Base-by-base conservation (phyloP, 108 stramenopile genomes). In the Stephanodiscus triporus region DNA sequence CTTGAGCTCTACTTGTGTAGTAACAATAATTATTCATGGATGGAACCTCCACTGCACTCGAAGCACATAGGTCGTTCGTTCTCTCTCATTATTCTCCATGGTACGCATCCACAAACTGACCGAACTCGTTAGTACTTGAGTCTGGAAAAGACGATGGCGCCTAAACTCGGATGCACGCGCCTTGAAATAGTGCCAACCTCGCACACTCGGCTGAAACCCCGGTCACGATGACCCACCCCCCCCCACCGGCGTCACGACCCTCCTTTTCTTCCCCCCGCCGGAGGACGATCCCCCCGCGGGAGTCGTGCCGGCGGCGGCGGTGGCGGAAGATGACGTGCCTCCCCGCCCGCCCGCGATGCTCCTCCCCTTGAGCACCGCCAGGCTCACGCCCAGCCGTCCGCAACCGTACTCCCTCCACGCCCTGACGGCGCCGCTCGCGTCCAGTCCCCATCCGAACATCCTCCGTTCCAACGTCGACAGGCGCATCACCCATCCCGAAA, bases 391-490 rank as follows among this genome's bases (percentile, higher is more conserved):
- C 47, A 80, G 49, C n/a, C 84, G 68, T 2, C 84, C 51, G 68
- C 68, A 85, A 0, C 86, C 88, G 66, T 60, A 72, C 38, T 77
- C 58, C 51, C 71, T 85, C 88, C 88, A 89, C 27, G 70, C 36
- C 32, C 62, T 63, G 8, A 79, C 63, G 10, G 78, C 79, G 22
- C 71, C 68, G 38, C 83, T 83, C 9, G 86, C 86, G 26, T 63
- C 55, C 22, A 86, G 70, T 32, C 88, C 88, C 55, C 58, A 51
- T 11, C 69, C 70, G 81, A 85, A 89, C 64, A 89, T 67, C 23
- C 65, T 67, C 43, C 70, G 72, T 66, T 89, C 88, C 83, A 89
- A 83, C 47, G 68, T 61, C 29, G 82, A 83, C 66, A 89, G 73
- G 51, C 70, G 50, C 34, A 27, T 47, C 23, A 84, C 58, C 66